phyloP scores from a whole-genome alignment of 1,284 basidiomycete species.

The Rhodotorula sp. region DNA sequence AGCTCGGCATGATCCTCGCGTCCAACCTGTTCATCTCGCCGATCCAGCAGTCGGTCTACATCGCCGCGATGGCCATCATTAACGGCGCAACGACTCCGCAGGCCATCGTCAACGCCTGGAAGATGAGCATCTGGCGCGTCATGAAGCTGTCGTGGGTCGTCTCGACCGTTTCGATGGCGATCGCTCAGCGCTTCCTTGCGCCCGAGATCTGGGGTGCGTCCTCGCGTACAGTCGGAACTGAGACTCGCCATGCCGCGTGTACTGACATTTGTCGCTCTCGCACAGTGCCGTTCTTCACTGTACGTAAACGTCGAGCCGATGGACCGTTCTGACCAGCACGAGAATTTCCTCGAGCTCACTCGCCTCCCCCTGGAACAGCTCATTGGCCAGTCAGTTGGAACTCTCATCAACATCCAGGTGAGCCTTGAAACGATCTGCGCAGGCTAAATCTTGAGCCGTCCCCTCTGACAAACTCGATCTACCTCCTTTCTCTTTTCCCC shows the following conservation, averaged over 20 bases:
- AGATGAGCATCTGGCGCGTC: constrained; percentile 69
- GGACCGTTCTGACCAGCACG: not conserved
- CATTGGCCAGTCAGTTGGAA: constrained; percentile 36
- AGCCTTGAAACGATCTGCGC: not conserved
- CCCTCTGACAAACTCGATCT: not conserved
- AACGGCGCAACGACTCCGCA: constrained; percentile 70
- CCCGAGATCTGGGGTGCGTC: constrained; percentile 53
- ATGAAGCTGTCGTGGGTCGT: constrained; percentile 73
- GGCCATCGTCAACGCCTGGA: constrained; percentile 68
- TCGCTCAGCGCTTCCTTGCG: constrained; percentile 72
- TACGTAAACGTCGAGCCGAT: not conserved
- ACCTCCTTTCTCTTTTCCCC: not conserved
- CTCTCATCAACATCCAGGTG: constrained; percentile 38
- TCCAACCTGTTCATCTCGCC: constrained; percentile 76
- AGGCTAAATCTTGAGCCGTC: not conserved
- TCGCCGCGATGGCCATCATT: constrained; percentile 75
- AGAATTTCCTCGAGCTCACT: not conserved
- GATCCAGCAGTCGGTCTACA: constrained; percentile 60
- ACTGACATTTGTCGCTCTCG: not conserved
- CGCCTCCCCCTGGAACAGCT: constrained; percentile 2
- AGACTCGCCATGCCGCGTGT: not conserved
- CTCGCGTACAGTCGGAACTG: too few species aligned
- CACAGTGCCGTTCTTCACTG: constrained; percentile 43
- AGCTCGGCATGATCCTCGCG: constrained; percentile 70
- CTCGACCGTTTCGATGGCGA: constrained; percentile 65